Evolutionary conservation across 1,284 basidiomycete species (phyloP), one percentile per base, ranked within the genome.

Genomic region (Cryptococcus neoformans): DNA sequence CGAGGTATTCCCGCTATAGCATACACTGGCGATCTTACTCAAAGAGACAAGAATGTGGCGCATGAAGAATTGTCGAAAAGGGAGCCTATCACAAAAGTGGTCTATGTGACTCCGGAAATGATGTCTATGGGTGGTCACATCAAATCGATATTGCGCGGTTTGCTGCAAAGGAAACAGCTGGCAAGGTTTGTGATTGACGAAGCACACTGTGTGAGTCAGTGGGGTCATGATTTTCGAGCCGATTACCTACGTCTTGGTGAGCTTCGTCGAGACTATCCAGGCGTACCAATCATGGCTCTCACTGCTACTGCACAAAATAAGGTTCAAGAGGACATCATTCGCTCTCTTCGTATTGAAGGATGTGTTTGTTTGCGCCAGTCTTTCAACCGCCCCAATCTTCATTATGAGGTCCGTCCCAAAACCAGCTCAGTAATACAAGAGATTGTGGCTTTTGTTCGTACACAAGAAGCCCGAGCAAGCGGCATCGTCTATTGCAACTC

Each of bases 31-130:
- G 87, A 87, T 49, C 83, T 82, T 68, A 62, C 70, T 2, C 56
- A 66, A 12, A 53, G 60, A 4, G 73, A 80, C 64, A 73, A 76
- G 66, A 64, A 73, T 42, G 69, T 76, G 45, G 81, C 78, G 57
- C 80, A 67, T 73, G 81, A 45, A 76, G 83, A 58, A 79, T 81
- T 77, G 72, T 78, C 52, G 65, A 76, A 55, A 65, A 78, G 34
- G 39, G 74, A 72, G 49, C 74, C 72, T 61, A 75, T 57, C 63
- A 81, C 75, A 14, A 78, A 80, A 44, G 85, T 98, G 6, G 81
- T 95, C 3, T 99, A 98, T 68, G 83, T 95, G n/a, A 97, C 95
- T 0, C 95, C 96, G 0, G 96, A 99, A 77, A 89, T 89, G 77
- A 78, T 95, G 55, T 82, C 83, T 41, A 83, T 84, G 65, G 89